Evolutionary conservation across 345 rosid genomes (phyloP).

Genomic region (Camelina neglecta): DNA sequence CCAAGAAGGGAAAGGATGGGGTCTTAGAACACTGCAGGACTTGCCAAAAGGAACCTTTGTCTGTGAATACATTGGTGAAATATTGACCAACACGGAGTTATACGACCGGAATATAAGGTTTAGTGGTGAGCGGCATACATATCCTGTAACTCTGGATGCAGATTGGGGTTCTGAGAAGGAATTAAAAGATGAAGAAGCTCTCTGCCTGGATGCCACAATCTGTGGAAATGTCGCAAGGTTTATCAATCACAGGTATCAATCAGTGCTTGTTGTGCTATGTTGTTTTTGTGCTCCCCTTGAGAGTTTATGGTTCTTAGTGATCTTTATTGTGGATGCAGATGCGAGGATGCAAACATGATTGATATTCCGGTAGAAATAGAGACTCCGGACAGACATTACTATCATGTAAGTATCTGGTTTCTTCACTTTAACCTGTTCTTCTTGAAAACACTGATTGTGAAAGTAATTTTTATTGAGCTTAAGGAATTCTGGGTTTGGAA

Average conservation of each 20-base stretch:
- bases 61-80: conserved; percentile 87
- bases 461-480: conserved; percentile 16
- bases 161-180: conserved; percentile 70
- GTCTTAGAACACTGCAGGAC: conserved; percentile 73
- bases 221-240: conserved; percentile 89
- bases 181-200: conserved; percentile 79
- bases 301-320: conserved; percentile 15
- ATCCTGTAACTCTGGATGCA: conserved; percentile 80
- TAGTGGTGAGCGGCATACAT: conserved; percentile 51
- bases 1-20: conserved; percentile 83
- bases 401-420: conserved; percentile 64
- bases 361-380: conserved; percentile 94
- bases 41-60: conserved; percentile 92
- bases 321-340: conserved; percentile 51
- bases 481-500: conserved; percentile 25
- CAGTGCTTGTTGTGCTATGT: conserved; percentile 1
- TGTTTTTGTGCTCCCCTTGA: conserved; percentile 10
- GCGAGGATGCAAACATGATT: conserved; percentile 83
- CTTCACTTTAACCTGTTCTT: neutral
- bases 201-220: conserved; percentile 79
- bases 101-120: conserved; percentile 54
- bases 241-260: conserved; percentile 83
- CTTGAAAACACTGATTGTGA: neutral
- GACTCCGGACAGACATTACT: conserved; percentile 82
- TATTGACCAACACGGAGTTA: conserved; percentile 74